These are phyloP conservation scores for Daldinia decipiens DNA, from an alignment of 495 filamentous ascomycete species.

Conservation along the genomic window DNA sequence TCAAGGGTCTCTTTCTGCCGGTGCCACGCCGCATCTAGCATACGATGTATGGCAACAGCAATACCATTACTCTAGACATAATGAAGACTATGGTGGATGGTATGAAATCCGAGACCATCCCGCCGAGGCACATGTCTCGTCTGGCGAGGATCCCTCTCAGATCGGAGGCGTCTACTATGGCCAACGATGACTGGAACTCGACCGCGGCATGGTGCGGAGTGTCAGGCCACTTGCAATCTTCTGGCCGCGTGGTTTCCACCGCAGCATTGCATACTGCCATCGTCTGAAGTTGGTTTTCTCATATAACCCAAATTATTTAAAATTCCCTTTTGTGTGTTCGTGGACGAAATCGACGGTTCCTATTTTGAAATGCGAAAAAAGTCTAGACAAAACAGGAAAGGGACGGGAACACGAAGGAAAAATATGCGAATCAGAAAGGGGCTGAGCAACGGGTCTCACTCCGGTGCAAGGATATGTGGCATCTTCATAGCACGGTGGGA, in stretches of 20 bases:
- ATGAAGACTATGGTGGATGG: constrained; percentile 54
- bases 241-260: constrained; percentile 1
- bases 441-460: constrained; percentile 13
- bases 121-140: constrained; percentile 41
- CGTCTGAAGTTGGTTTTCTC: background rate
- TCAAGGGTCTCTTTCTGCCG: constrained; percentile 54
- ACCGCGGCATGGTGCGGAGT: constrained; percentile 10
- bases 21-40: constrained; percentile 51
- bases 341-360: constrained; percentile 12
- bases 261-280: constrained; percentile 5
- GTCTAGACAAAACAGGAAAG: constrained; percentile 6
- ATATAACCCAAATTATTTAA: background rate
- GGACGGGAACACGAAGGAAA: background rate
- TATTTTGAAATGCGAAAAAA: constrained; percentile 15
- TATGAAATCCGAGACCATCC: constrained; percentile 52
- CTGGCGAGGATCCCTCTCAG: constrained; percentile 45
- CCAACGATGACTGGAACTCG: constrained; percentile 25
- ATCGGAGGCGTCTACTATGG: constrained; percentile 50
- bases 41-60: constrained; percentile 58
- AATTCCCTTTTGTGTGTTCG: constrained; percentile 3
- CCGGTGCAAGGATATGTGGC: constrained; percentile 31
- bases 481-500: constrained; percentile 27
- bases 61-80: constrained; percentile 54
- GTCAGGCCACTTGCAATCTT: constrained; percentile 10
- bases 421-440: constrained; percentile 15